phyloP scores from a whole-genome alignment of 352 stramenopile genomes.

The Phytophthora pseudosyringae region DNA sequence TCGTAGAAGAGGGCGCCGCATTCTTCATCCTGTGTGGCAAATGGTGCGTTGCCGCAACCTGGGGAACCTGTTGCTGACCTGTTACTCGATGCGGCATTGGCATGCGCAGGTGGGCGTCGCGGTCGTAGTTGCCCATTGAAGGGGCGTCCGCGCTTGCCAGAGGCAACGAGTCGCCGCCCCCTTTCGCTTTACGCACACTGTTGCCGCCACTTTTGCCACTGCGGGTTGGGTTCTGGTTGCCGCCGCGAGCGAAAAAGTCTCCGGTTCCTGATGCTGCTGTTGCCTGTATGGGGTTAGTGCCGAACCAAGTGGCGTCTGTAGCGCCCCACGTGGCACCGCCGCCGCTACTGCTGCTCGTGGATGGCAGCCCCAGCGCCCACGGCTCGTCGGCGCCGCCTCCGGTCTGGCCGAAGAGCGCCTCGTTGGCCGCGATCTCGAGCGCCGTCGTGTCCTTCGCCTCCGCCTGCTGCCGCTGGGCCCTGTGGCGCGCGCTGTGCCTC shows the following conservation, averaged over 20 bases:
- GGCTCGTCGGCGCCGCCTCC: slow-evolving; percentile 42
- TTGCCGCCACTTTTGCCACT: slow-evolving; percentile 22
- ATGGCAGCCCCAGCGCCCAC: slow-evolving; percentile 28
- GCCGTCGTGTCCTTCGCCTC: slow-evolving; percentile 41
- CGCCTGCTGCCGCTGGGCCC: slow-evolving; percentile 12
- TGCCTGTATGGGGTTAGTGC: slow-evolving; percentile 1
- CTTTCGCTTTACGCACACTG: slow-evolving; percentile 23
- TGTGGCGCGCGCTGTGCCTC: slow-evolving; percentile 14
- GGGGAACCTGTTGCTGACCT: slow-evolving; percentile 24
- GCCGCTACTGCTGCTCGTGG: slow-evolving; percentile 26
- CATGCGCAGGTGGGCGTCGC: slow-evolving; percentile 57
- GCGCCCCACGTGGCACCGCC: slow-evolving; percentile 19
- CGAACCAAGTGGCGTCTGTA: slow-evolving; percentile 26
- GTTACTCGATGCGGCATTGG: slow-evolving; percentile 37
- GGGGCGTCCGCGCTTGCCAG: slow-evolving; percentile 9
- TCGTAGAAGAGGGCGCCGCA: not conserved
- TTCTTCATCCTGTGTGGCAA: slow-evolving; percentile 34
- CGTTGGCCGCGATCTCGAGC: slow-evolving; percentile 46
- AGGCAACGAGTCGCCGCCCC: slow-evolving; percentile 7
- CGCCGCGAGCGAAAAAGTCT: slow-evolving; percentile 19
- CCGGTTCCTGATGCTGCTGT: slow-evolving; percentile 9
- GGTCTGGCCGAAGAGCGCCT: slow-evolving; percentile 48
- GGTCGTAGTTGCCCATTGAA: slow-evolving; percentile 70
- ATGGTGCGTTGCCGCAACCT: slow-evolving; percentile 19
- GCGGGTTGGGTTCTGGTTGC: slow-evolving; percentile 22